These are phyloP conservation scores for Fusarium tanahbumbuense DNA, from an alignment of 2,329 filamentous ascomycete species.

Conservation along the genomic window DNA sequence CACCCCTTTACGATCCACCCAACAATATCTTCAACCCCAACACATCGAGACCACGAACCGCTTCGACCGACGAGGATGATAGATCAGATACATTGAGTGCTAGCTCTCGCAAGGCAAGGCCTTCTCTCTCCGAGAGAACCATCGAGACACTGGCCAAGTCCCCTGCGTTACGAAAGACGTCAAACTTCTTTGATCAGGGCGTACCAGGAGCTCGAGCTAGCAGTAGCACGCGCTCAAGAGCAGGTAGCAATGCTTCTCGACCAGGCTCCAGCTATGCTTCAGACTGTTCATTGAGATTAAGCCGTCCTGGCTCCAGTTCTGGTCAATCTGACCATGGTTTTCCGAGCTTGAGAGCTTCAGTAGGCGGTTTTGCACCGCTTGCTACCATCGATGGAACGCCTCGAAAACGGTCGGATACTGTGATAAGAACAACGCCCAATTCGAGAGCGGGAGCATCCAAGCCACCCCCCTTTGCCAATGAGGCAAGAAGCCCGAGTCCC, in stretches of 20 bases:
- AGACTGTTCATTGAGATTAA: constrained; percentile 67
- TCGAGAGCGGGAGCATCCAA: constrained; percentile 43
- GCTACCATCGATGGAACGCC: constrained; percentile 60
- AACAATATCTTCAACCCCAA: constrained; percentile 37
- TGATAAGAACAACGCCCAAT: constrained; percentile 42
- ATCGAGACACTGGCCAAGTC: constrained; percentile 85
- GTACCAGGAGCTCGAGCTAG: constrained; percentile 58
- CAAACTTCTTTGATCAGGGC: constrained; percentile 76
- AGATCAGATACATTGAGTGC: constrained; percentile 36
- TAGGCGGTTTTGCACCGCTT: constrained; percentile 57
- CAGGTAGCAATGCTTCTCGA: constrained; percentile 59
- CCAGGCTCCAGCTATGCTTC: constrained; percentile 71
- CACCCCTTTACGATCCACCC: constrained; percentile 40
- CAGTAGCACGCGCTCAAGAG: constrained; percentile 60
- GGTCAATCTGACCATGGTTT: constrained; percentile 56
- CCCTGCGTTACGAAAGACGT: constrained; percentile 74
- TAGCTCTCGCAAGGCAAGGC: constrained; percentile 50
- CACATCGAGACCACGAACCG: constrained; percentile 24
- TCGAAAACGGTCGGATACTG: constrained; percentile 44
- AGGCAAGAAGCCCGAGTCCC: constrained; percentile 54
- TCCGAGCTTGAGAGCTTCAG: constrained; percentile 58
- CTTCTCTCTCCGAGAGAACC: constrained; percentile 83
- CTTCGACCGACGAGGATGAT: constrained; percentile 40
- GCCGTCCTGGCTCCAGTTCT: constrained; percentile 66
- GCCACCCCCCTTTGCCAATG: constrained; percentile 38